Percentiles rank a stretch among this genome's conserved stretches.
Conservation (phyloP, 169 alveolate genomes). For the Perkinsus marinus region DNA sequence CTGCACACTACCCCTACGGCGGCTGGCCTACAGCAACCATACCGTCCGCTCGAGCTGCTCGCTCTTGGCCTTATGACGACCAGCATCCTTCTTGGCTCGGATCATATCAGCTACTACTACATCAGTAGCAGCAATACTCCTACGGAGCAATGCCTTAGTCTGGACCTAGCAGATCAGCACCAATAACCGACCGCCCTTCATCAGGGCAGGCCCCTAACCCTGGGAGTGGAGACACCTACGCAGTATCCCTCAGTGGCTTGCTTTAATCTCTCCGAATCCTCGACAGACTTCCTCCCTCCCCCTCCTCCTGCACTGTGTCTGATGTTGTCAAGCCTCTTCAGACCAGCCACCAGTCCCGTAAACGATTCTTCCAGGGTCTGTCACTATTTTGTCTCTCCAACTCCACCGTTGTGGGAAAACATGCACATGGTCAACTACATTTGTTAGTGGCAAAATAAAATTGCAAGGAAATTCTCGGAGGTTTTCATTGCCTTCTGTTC, state of each 20-base stretch:
- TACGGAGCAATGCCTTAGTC: not conserved
- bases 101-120: not conserved
- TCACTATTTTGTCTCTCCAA: too few relatives aligned
- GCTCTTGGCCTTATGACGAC: not conserved
- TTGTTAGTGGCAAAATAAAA: too few relatives aligned
- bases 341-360: not conserved
- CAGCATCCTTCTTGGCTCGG: not conserved
- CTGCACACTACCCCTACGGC: not conserved
- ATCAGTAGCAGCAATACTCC: not conserved
- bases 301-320: not conserved
- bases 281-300: not conserved
- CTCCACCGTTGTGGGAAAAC: too few relatives aligned
- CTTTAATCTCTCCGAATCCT: not conserved
- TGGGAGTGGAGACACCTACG: not conserved
- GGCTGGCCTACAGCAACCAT: not conserved
- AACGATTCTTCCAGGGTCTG: not conserved
- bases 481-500: too few relatives aligned
- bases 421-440: too few relatives aligned
- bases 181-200: too few relatives aligned
- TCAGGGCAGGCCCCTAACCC: too few relatives aligned
- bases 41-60: not conserved
- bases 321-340: not conserved
- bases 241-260: not conserved
- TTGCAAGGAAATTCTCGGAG: too few relatives aligned
- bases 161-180: not conserved